Percentiles rank a stretch among this genome's conserved stretches.
These are phyloP conservation scores for Gymnopilus dilepis DNA, from an alignment of 768 basidiomycete species.

Conservation along the genomic window DNA sequence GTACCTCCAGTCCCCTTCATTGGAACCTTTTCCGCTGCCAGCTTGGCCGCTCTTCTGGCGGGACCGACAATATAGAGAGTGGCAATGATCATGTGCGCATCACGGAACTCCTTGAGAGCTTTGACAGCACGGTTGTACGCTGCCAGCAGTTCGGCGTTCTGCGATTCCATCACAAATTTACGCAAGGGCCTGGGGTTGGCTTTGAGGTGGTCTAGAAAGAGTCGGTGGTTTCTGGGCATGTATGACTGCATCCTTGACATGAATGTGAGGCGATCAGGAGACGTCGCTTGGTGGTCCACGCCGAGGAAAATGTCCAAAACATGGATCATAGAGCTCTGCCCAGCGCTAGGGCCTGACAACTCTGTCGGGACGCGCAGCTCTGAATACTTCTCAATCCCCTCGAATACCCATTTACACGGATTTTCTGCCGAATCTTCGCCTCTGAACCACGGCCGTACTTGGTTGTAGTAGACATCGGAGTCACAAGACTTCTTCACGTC, in stretches of 20 bases:
- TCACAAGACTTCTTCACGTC: constrained; percentile 76
- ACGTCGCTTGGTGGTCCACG: constrained; percentile 54
- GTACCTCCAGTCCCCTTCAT: constrained; percentile 85
- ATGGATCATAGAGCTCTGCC: constrained; percentile 82
- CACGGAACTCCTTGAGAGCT: constrained; percentile 76
- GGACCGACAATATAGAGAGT: constrained; percentile 81
- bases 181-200: constrained; percentile 68
- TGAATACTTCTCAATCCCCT: constrained; percentile 47
- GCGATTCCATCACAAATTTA: constrained; percentile 47
- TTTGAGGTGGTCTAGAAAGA: constrained; percentile 73
- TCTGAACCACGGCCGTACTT: constrained; percentile 84
- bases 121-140: constrained; percentile 73
- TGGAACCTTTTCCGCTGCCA: constrained; percentile 27
- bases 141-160: constrained; percentile 43
- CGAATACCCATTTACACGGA: constrained; percentile 55
- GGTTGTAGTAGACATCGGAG: constrained; percentile 76
- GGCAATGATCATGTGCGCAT: constrained; percentile 81
- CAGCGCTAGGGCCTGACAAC: constrained; percentile 85
- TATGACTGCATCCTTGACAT: constrained; percentile 80
- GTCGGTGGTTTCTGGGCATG: constrained; percentile 84
- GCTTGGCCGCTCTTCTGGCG: constrained; percentile 47
- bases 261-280: constrained; percentile 48
- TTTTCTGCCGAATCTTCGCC: constrained; percentile 67
- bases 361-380: constrained; percentile 51
- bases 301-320: constrained; percentile 79